These are phyloP conservation scores for Lippia alba DNA, from an alignment of 305 asterid genomes.

Conservation along the genomic window DNA sequence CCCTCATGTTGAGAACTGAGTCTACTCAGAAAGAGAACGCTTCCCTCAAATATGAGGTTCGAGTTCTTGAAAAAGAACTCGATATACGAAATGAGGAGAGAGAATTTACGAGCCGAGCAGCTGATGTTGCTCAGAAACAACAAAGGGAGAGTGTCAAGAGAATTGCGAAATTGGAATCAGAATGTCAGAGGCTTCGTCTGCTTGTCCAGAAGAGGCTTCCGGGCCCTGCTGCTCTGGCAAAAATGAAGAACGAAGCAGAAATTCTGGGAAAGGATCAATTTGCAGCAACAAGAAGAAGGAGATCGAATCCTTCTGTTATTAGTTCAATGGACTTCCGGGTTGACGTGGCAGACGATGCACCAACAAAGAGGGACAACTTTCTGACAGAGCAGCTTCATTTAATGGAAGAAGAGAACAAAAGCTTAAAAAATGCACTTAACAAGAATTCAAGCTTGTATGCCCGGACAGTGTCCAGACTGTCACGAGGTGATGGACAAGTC, in stretches of 20 bases:
- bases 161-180: slow-evolving; percentile 64
- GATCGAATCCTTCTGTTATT: slow-evolving; percentile 43
- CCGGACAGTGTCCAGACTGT: slow-evolving; percentile 37
- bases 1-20: slow-evolving; percentile 56
- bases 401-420: slow-evolving; percentile 69
- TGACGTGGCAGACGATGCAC: slow-evolving; percentile 45
- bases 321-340: slow-evolving; percentile 43
- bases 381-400: slow-evolving; percentile 55
- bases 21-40: slow-evolving; percentile 71
- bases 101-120: slow-evolving; percentile 64
- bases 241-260: slow-evolving; percentile 75
- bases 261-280: slow-evolving; percentile 53
- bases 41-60: slow-evolving; percentile 71
- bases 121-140: slow-evolving; percentile 63
- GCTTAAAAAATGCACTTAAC: slow-evolving; percentile 51
- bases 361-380: slow-evolving; percentile 44
- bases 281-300: slow-evolving; percentile 50
- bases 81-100: slow-evolving; percentile 82
- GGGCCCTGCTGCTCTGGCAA: slow-evolving; percentile 73
- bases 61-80: slow-evolving; percentile 80
- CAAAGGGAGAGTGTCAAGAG: slow-evolving; percentile 63
- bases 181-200: slow-evolving; percentile 70
- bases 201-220: slow-evolving; percentile 75
- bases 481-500: slow-evolving; percentile 37
- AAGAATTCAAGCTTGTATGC: slow-evolving; percentile 36